These are phyloP conservation scores for Phaffia tasmanica DNA, from an alignment of 768 basidiomycete species.

Conservation along the genomic window DNA sequence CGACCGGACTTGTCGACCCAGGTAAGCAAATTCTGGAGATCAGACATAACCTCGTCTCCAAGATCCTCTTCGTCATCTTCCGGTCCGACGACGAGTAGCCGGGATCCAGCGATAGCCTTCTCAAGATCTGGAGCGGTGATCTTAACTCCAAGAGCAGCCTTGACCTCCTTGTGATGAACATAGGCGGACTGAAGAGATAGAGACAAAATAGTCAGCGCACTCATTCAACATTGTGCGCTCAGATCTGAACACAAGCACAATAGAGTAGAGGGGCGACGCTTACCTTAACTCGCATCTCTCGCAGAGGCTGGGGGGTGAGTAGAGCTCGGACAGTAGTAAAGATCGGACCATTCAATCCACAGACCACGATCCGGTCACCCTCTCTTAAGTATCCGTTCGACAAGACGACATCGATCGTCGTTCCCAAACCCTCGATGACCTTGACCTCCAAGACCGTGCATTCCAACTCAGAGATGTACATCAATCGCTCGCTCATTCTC, in stretches of 20 bases:
- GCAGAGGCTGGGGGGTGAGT: constrained; percentile 87
- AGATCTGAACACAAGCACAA: neutral
- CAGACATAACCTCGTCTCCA: constrained; percentile 91
- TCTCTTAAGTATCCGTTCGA: constrained; percentile 87
- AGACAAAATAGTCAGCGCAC: neutral
- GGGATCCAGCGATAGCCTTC: constrained; percentile 94
- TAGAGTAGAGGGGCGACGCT: constrained; percentile 25
- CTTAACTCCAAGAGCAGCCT: constrained; percentile 93
- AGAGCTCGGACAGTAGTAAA: constrained; percentile 88
- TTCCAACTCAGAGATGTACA: constrained; percentile 95
- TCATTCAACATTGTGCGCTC: neutral
- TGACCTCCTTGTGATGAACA: constrained; percentile 94
- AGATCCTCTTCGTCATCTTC: constrained; percentile 95
- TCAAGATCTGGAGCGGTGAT: constrained; percentile 88
- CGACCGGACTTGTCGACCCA: constrained; percentile 91
- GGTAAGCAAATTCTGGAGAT: constrained; percentile 73
- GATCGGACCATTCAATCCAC: constrained; percentile 94
- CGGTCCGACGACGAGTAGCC: constrained; percentile 78
- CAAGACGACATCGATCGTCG: constrained; percentile 91
- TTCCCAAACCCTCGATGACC: constrained; percentile 93
- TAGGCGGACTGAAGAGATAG: constrained; percentile 62
- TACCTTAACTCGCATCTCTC: constrained; percentile 91
- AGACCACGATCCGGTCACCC: constrained; percentile 87
- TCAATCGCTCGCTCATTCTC: constrained; percentile 90
- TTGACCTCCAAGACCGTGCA: constrained; percentile 98